Evolutionary conservation across 495 filamentous ascomycete genomes (phyloP).

Genomic region (Aeminium ludgeri): DNA sequence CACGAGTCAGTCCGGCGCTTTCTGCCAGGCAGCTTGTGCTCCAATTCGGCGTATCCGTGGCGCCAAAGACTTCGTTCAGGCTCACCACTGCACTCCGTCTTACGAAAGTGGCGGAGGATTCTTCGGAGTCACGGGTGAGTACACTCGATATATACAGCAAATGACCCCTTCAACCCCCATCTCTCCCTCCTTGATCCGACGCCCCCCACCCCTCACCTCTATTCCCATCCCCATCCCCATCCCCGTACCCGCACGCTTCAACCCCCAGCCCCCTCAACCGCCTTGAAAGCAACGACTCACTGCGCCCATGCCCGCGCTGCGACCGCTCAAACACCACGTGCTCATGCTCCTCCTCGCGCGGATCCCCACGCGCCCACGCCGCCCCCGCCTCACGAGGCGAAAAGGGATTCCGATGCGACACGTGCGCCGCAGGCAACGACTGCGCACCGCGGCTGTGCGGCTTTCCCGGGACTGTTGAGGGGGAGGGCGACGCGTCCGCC

Average conservation of each 20-base stretch:
- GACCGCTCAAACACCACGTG: slow-evolving; percentile 26
- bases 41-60: no score
- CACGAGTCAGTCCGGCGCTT: no score
- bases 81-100: no score
- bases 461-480: neutral
- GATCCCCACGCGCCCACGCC: slow-evolving; percentile 7
- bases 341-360: slow-evolving; percentile 37
- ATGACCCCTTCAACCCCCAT: no score
- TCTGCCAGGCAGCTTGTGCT: no score
- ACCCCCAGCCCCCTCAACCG: slow-evolving; percentile 22
- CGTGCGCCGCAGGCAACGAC: slow-evolving; percentile 8
- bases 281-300: slow-evolving; percentile 20
- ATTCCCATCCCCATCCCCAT: neutral
- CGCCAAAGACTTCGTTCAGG: no score
- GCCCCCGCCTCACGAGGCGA: slow-evolving; percentile 15
- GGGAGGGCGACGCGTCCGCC: no score
- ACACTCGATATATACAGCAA: no score
- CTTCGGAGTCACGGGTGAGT: no score
- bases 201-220: no score
- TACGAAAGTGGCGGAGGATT: no score
- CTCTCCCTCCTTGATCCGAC: no score
- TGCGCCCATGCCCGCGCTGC: slow-evolving; percentile 32
- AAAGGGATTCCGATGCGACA: slow-evolving; percentile 2
- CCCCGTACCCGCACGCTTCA: slow-evolving; percentile 33
- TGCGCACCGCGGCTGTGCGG: slow-evolving; percentile 6